Evolutionary conservation across 2,329 filamentous ascomycete species (phyloP), one percentile per base, ranked within the genome.

Genomic region (Aspergillus tamarii): DNA sequence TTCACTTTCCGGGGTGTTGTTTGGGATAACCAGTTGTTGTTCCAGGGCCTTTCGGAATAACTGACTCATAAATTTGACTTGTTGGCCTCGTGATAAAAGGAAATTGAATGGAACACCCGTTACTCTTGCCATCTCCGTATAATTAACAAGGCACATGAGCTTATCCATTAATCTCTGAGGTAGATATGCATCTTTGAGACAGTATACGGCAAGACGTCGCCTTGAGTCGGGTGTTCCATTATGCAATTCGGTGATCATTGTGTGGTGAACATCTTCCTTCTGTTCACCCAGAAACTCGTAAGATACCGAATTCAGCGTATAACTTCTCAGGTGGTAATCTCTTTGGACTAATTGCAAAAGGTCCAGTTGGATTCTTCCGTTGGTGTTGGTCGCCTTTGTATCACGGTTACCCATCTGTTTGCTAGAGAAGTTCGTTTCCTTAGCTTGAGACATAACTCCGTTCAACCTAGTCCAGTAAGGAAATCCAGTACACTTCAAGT

Each of bases 121-220:
- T 80, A 99, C 95, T 87, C 95, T 95, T 63, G 95, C 94, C 95
- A 99, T 99, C 81, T 99, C 95, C 0, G 95, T 98, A 74, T 98
- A 98, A 77, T 99, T 99, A 80, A 97, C 91, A n/a, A 99, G 84
- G 79, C 95, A 98, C 75, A 96, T 98, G 30, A 99, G 84, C 78
- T 99, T 99, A 75, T 99, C 95, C 89, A 99, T 94, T 58, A 99
- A 80, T 64, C 96, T 84, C 74, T 98, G 94, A 1, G 95, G 95
- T 4, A 99, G 84, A 73, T 97, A 99, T 0, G 95, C 95, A 81
- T 99, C 96, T 79, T 99, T 99, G 69, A 99, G 80, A 80, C 95
- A 99, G 82, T 99, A 99, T 1, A 99, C 87, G 1, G 95, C 95
- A 56, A 99, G 82, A 80, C 95, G 89, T 72, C 96, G 88, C 68